Evolutionary conservation across 1,284 basidiomycete species (phyloP), one percentile per base, ranked within the genome.

Genomic region (Tilletia walkeri): DNA sequence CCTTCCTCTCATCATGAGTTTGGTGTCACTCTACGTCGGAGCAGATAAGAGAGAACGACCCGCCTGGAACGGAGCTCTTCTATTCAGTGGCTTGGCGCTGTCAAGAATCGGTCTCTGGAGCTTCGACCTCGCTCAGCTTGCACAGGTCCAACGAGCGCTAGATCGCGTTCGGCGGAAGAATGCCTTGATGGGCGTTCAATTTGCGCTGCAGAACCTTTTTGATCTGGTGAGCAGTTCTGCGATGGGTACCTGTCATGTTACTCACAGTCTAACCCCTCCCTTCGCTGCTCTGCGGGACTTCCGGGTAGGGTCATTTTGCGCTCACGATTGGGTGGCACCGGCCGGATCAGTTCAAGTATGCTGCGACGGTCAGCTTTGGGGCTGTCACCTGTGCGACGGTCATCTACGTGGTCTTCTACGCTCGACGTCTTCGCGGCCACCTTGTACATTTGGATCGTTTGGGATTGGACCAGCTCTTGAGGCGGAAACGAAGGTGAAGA

Each of bases 61-160:
- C 0, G 68, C 69, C 38, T 80, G 75, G 78, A 80, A 78, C 50
- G 75, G 75, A 0, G 75, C 69, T 0, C 18, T 79, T 39, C 71
- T 80, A 16, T 74, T 74, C 66, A 66, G 72, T 83, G 87, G 87
- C 3, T 85, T 88, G 83, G 86, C 87, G 14, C 74, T 87, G 1
- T 87, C 86, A 0, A 81, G 87, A 6, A 85, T 88, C 39, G 87
- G 87, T 0, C 81, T 88, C 0, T 88, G 87, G 87, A 84, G 85
- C 0, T 88, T 88, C 73, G 87, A 88, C 72, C 84, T 88, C 9
- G 84, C 85, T 34, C 87, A 88, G 70, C 81, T 87, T 30, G 86
- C 87, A 61, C 85, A 87, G 72, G 70, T 77, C 7, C 77, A 80
- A 39, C 71, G 69, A 0, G 76, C 76, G 3, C 70, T 79, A 0